Evolutionary conservation across 768 basidiomycete genomes (phyloP).

Genomic region (Porpolomopsis calyptriformis): DNA sequence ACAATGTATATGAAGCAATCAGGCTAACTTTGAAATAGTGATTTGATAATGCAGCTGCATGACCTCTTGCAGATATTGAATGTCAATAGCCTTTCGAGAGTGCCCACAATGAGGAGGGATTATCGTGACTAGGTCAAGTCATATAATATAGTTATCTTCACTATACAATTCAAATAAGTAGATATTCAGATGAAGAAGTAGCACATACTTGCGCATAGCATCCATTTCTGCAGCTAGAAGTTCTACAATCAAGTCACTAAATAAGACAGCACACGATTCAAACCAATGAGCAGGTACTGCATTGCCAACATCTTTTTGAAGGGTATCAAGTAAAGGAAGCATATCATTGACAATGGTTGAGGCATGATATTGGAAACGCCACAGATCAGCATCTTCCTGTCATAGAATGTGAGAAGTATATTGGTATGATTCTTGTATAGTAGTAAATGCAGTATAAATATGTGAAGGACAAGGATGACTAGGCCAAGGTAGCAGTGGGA

Average conservation of each 20-base stretch:
- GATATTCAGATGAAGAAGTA: neutral
- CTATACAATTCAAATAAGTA: neutral
- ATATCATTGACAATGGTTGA: neutral
- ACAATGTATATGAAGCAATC: neutral
- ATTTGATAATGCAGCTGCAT: neutral
- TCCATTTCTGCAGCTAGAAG: neutral
- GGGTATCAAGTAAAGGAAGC: neutral
- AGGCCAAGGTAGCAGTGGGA: too few relatives aligned
- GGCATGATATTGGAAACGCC: neutral
- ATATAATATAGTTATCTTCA: neutral
- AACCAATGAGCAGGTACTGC: neutral
- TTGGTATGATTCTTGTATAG: neutral
- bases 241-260: neutral
- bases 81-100: slow-evolving; percentile 3
- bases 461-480: too few relatives aligned
- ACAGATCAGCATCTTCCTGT: slow-evolving; percentile 3
- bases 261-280: neutral
- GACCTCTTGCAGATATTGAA: neutral
- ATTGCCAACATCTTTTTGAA: neutral
- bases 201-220: neutral
- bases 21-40: neutral
- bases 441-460: neutral
- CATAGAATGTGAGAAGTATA: neutral
- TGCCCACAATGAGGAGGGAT: neutral
- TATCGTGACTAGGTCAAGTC: neutral